Percentiles rank a stretch among this genome's conserved stretches.
These are phyloP conservation scores for Silene coronaria DNA, from an alignment of 179 eudicot genomes.

Conservation along the genomic window DNA sequence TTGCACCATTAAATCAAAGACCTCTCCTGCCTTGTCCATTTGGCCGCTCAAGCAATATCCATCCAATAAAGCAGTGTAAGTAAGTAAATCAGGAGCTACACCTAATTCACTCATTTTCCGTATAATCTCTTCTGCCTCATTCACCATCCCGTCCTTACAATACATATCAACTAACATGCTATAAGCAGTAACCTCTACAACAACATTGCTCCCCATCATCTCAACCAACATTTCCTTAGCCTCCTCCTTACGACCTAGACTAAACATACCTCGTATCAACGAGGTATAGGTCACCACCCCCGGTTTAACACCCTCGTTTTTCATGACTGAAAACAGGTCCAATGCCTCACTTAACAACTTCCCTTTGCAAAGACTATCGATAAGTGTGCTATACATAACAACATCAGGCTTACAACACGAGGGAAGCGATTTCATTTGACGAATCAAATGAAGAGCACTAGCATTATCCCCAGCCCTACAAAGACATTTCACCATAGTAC, in stretches of 20 bases:
- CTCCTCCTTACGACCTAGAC: neutral
- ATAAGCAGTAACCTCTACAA: neutral
- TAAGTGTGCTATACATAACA: constrained; percentile 4
- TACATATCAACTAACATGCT: constrained; percentile 8
- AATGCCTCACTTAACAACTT: neutral
- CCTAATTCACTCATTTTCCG: neutral
- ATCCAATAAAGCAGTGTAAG: neutral
- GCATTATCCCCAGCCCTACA: constrained; percentile 14
- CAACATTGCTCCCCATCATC: neutral
- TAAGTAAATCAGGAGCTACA: neutral
- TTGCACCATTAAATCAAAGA: constrained; percentile 5
- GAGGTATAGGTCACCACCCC: neutral
- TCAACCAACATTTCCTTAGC: neutral
- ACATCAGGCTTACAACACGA: neutral
- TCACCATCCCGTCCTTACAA: constrained; percentile 1
- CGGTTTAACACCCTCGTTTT: neutral
- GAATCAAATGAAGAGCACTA: constrained; percentile 1
- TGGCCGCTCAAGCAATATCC: constrained; percentile 6
- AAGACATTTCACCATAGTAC: constrained; percentile 19
- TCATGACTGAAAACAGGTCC: neutral
- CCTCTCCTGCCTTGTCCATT: constrained; percentile 7
- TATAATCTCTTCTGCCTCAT: neutral
- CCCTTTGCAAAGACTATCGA: constrained; percentile 9
- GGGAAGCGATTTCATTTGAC: neutral
- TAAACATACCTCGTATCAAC: neutral